Evolutionary conservation across 1,139 yeast species (phyloP), one percentile per base, ranked within the genome.

Genomic region (Neolecta irregularis): DNA sequence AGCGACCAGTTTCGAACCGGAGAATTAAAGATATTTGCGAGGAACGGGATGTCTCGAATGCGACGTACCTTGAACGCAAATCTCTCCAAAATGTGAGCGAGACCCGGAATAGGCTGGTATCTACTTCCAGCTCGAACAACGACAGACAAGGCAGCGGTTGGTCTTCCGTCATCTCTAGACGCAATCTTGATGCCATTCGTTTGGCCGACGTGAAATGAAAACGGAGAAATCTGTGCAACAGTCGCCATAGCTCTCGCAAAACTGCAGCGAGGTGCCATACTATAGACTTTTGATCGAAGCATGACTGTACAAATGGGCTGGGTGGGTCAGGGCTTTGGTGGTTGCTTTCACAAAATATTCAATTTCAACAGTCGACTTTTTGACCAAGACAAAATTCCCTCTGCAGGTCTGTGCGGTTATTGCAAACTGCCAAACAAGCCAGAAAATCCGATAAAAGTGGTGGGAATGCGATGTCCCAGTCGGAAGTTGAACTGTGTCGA

Each of bases 121-220:
- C 91, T 78, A 42, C 95, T 70, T 47, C 98, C 98, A 45, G 85
- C 93, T 54, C 74, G 72, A 45, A 80, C 70, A 46, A 78, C 79
- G 43, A 88, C 79, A 34, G 88, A 64, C 49, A 92, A 65, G 46
- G 80, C 65, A 44, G 85, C 72, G 41, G 81, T 74, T 43, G 67
- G 64, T 34, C 68, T 61, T 31, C 60, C 53, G 38, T 58, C 59
- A 40, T 66, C 72, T 33, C 55, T 51, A 36, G 72, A 60, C 29
- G 64, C 52, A 41, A 68, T 57, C 49, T 61, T 60, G 43, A 64
- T 51, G 43, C 49, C 49, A 12, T 43, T 43, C 23, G 37, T 41
- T 8, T 38, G 34, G 21, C 31, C 12, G 29, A 35, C 33, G n/a
- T 20, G 11, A 28, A 28, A n/a, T n/a, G n/a, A n/a, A n/a, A n/a